Evolutionary conservation across 169 alveolate genomes (phyloP).

Genomic region (Cryptosporidium bovis): DNA sequence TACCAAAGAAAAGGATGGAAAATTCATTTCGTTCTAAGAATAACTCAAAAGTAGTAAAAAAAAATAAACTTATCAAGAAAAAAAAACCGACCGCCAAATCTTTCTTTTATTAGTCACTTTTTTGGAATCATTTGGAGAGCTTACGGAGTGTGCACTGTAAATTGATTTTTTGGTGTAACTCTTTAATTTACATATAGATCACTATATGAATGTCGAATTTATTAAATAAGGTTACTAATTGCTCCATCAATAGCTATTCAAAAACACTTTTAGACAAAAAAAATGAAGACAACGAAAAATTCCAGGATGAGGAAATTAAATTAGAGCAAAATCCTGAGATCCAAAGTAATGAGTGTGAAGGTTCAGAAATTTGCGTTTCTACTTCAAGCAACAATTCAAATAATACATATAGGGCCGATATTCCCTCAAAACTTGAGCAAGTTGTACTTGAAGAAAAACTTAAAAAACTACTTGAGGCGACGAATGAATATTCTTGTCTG

Average conservation of each 20-base stretch:
- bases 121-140: too few species aligned
- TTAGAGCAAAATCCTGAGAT: neutral
- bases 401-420: neutral
- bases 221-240: neutral
- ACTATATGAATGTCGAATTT: constrained; percentile 33
- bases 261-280: neutral
- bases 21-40: too few species aligned
- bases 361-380: neutral
- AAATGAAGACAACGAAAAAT: neutral
- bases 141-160: too few species aligned
- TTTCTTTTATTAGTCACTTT: too few species aligned
- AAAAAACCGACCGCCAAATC: neutral
- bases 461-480: constrained; percentile 44
- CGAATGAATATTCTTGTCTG: constrained; percentile 38
- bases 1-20: constrained; percentile 6
- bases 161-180: too few species aligned
- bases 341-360: neutral
- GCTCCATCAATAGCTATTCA: too few species aligned
- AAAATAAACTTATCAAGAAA: constrained; percentile 4
- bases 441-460: constrained; percentile 30
- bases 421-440: constrained; percentile 18
- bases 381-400: neutral
- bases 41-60: neutral
- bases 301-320: neutral
- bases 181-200: neutral